These are phyloP conservation scores for Megacollybia marginata DNA, from an alignment of 768 basidiomycete species.

Conservation along the genomic window DNA sequence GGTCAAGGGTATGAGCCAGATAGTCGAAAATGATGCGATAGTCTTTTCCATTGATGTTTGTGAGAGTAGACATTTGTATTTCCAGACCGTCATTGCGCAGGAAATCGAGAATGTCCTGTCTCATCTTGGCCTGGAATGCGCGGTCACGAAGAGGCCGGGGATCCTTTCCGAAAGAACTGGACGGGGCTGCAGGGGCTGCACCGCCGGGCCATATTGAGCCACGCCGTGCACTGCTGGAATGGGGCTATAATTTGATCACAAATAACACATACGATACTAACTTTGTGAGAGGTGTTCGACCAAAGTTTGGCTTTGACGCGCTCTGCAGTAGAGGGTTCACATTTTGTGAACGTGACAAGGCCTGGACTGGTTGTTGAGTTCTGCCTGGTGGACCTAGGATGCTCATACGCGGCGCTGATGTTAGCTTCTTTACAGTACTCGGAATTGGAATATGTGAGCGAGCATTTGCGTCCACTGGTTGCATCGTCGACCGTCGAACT, in stretches of 20 bases:
- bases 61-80: constrained; percentile 58
- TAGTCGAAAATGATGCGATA: constrained; percentile 82
- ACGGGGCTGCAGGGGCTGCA: constrained; percentile 25
- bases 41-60: constrained; percentile 79
- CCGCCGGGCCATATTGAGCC: constrained; percentile 69
- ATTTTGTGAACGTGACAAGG: constrained; percentile 57
- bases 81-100: constrained; percentile 61
- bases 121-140: constrained; percentile 66
- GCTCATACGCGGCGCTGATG: constrained; percentile 55
- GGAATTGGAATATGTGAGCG: constrained; percentile 71
- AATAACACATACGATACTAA: constrained; percentile 23
- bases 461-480: constrained; percentile 39
- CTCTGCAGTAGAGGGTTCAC: constrained; percentile 64
- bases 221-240: constrained; percentile 57
- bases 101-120: constrained; percentile 69
- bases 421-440: constrained; percentile 65
- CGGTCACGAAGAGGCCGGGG: constrained; percentile 71
- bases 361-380: constrained; percentile 26
- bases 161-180: constrained; percentile 60
- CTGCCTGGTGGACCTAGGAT: constrained; percentile 71
- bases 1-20: constrained; percentile 66
- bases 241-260: background rate
- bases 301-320: constrained; percentile 55
- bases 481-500: constrained; percentile 53
- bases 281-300: constrained; percentile 72